Evolutionary conservation across 2,329 filamentous ascomycete genomes (phyloP).

Genomic region (Ophiostoma tasmaniense): DNA sequence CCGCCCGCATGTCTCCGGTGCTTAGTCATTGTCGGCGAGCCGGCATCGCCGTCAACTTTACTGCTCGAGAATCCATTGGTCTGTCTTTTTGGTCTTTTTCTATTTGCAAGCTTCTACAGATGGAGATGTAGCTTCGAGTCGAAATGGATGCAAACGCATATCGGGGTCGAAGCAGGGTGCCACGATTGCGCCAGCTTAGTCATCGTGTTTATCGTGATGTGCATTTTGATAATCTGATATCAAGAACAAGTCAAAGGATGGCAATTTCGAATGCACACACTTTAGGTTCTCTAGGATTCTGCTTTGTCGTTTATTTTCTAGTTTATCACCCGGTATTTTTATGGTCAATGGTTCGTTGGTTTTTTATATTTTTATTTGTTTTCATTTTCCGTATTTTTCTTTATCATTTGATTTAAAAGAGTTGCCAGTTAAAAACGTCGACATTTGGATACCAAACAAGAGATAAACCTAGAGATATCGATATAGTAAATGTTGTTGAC

Average conservation of each 20-base stretch:
- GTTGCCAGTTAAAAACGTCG: too few relatives aligned
- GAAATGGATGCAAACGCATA: background rate
- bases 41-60: background rate
- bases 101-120: background rate
- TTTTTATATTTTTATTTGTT: too few relatives aligned
- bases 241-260: too few relatives aligned
- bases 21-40: background rate
- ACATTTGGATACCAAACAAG: too few relatives aligned
- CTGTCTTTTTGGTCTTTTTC: background rate
- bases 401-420: too few relatives aligned
- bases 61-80: background rate
- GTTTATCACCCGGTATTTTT: too few relatives aligned
- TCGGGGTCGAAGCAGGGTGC: background rate
- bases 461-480: too few relatives aligned
- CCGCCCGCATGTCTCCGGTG: background rate
- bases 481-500: too few relatives aligned
- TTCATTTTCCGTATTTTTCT: too few relatives aligned
- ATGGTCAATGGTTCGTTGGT: too few relatives aligned
- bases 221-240: background rate
- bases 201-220: background rate
- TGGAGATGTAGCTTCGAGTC: background rate
- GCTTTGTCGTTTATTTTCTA: background rate
- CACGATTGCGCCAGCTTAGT: background rate
- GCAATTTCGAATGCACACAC: too few relatives aligned
- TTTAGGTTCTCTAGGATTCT: too few relatives aligned